Conservation (phyloP, 768 basidiomycete genomes). For the Termitomyces heimii region DNA sequence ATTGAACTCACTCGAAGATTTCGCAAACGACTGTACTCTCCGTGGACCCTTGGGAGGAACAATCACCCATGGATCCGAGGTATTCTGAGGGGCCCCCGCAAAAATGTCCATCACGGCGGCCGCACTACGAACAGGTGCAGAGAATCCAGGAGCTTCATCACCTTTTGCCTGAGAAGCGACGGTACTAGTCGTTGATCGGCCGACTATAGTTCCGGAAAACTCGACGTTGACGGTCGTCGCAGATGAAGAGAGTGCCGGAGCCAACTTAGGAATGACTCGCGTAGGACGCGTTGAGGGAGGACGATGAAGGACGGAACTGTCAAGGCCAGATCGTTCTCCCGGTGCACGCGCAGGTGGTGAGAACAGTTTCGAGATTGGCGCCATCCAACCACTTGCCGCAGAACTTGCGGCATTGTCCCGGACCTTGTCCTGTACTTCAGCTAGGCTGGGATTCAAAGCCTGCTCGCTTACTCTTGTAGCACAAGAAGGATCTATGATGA, state of each 20-base stretch:
- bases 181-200: conserved; percentile 34
- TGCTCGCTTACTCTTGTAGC: conserved; percentile 69
- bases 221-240: conserved; percentile 95
- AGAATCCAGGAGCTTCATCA: background rate
- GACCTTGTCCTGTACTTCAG: conserved; percentile 31
- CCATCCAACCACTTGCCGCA: conserved; percentile 65
- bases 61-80: conserved; percentile 62
- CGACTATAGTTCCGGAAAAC: conserved; percentile 67
- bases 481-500: conserved; percentile 80
- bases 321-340: conserved; percentile 12
- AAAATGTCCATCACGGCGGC: conserved; percentile 79
- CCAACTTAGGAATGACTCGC: conserved; percentile 69
- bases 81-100: conserved; percentile 70
- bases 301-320: conserved; percentile 15
- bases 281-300: conserved; percentile 19
- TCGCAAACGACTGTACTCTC: conserved; percentile 23
- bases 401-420: conserved; percentile 23
- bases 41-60: conserved; percentile 43
- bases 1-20: conserved; percentile 10
- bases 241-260: conserved; percentile 81
- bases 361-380: conserved; percentile 81
- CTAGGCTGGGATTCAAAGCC: conserved; percentile 56
- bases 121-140: conserved; percentile 5
- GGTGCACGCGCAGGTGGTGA: conserved; percentile 20
- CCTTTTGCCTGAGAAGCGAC: conserved; percentile 19